Percentiles rank a stretch among this genome's conserved stretches.
Conservation (phyloP, 352 stramenopile species). For the Pythium sukuiense region DNA sequence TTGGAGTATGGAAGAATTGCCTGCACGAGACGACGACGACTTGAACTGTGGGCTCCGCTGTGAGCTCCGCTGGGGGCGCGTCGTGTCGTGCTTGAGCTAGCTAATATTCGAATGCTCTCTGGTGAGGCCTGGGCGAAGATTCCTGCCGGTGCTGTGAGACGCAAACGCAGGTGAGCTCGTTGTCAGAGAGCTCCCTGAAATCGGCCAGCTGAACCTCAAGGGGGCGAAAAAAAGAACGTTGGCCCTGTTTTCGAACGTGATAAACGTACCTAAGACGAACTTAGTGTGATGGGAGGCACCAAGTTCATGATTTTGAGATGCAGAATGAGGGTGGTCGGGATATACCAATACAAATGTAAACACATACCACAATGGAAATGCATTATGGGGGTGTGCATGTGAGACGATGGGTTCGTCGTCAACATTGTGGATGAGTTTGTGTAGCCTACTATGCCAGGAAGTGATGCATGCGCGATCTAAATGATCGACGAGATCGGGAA, state of each 20-base stretch:
- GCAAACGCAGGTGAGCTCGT: not conserved
- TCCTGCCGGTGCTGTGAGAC: conserved; percentile 2
- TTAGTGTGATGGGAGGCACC: conserved; percentile 1
- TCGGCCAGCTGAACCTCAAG: conserved; percentile 4
- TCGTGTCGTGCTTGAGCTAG: not conserved
- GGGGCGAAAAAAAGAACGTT: conserved; percentile 16
- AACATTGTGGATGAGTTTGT: conserved; percentile 1
- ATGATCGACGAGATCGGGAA: not conserved
- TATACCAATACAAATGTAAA: not conserved
- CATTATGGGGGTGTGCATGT: not conserved
- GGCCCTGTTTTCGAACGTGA: not conserved
- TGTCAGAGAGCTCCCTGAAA: conserved; percentile 5
- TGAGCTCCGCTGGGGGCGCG: not conserved
- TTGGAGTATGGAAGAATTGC: conserved; percentile 1
- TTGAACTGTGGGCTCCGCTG: not conserved
- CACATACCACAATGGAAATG: not conserved
- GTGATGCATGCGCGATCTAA: conserved; percentile 2
- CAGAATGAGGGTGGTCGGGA: not conserved
- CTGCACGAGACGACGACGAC: not conserved
- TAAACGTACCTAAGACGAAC: not conserved
- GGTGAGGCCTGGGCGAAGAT: not conserved
- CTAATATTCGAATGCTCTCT: not conserved
- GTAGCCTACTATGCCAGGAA: not conserved
- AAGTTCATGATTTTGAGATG: not conserved
- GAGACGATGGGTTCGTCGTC: conserved; percentile 3